A percentile compares a stretch with the other conserved stretches of the same genome.
These are phyloP conservation scores for Lactarius sp. DNA, from an alignment of 768 basidiomycete genomes.

Conservation along the genomic window DNA sequence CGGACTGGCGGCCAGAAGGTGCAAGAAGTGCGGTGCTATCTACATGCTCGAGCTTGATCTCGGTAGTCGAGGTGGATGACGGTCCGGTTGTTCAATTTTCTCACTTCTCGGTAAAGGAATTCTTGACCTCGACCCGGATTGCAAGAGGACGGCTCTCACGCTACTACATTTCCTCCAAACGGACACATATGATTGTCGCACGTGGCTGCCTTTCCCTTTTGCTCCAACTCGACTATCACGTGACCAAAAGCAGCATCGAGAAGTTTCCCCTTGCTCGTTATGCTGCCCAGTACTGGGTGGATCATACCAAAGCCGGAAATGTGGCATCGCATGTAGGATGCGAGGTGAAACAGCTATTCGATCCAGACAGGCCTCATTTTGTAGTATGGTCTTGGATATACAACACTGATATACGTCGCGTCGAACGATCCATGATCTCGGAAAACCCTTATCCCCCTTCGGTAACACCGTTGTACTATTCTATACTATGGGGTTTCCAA, in stretches of 20 bases:
- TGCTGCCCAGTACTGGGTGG: neutral
- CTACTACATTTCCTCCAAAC: neutral
- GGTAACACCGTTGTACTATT: neutral
- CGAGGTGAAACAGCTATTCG: neutral
- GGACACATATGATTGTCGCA: neutral
- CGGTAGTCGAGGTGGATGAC: neutral
- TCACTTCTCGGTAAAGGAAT: slow-evolving; percentile 3
- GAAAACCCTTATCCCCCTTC: too few relatives aligned
- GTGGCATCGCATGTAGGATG: neutral
- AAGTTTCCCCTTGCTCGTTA: neutral
- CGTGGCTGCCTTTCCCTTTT: neutral
- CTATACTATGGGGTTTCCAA: neutral
- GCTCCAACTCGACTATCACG: neutral
- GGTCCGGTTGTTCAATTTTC: neutral
- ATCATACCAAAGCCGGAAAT: neutral
- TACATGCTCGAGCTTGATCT: neutral
- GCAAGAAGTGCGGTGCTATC: neutral
- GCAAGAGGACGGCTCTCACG: neutral
- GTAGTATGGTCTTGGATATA: neutral
- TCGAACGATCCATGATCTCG: too few relatives aligned
- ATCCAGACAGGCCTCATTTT: neutral
- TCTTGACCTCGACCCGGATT: neutral
- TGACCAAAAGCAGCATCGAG: neutral
- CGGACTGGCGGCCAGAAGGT: neutral
- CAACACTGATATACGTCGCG: neutral